These are phyloP conservation scores for Ceriops decandra DNA, from an alignment of 345 rosid genomes.

Conservation along the genomic window DNA sequence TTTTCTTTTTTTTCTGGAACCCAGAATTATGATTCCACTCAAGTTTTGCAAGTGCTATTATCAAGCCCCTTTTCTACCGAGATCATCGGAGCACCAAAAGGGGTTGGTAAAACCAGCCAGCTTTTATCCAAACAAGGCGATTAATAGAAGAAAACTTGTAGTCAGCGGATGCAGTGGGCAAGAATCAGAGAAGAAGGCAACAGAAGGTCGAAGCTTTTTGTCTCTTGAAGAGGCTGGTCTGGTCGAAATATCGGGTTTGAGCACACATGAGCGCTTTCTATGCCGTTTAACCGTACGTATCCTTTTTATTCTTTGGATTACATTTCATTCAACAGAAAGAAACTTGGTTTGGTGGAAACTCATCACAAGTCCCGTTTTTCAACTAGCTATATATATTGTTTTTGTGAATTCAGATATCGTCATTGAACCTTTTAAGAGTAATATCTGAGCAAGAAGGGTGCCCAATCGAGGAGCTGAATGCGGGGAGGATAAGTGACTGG, in stretches of 20 bases:
- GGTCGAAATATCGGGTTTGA: conserved; percentile 72
- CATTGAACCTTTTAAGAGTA: conserved; percentile 72
- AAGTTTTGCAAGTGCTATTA: conserved; percentile 11
- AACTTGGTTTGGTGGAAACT: neutral
- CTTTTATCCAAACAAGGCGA: conserved; percentile 10
- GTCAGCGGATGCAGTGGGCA: conserved; percentile 35
- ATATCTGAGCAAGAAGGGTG: conserved; percentile 81
- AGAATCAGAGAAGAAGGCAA: conserved; percentile 34
- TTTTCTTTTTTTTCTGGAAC: neutral
- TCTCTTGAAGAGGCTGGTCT: conserved; percentile 86
- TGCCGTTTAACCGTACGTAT: conserved; percentile 74
- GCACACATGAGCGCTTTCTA: conserved; percentile 77
- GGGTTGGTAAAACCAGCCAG: conserved; percentile 1
- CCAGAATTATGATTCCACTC: conserved; percentile 23
- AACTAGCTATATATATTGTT: neutral
- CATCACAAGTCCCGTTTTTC: neutral
- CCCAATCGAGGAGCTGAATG: conserved; percentile 77
- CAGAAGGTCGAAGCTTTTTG: conserved; percentile 51
- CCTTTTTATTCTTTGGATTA: neutral
- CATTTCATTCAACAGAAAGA: neutral
- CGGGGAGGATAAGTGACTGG: conserved; percentile 84
- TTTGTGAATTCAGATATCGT: conserved; percentile 54
- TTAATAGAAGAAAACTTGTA: conserved; percentile 9
- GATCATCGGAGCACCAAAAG: conserved; percentile 11
- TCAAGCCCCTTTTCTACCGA: conserved; percentile 24